Evolutionary conservation across 2,329 filamentous ascomycete species (phyloP).

Genomic region (Cladosporium velox): DNA sequence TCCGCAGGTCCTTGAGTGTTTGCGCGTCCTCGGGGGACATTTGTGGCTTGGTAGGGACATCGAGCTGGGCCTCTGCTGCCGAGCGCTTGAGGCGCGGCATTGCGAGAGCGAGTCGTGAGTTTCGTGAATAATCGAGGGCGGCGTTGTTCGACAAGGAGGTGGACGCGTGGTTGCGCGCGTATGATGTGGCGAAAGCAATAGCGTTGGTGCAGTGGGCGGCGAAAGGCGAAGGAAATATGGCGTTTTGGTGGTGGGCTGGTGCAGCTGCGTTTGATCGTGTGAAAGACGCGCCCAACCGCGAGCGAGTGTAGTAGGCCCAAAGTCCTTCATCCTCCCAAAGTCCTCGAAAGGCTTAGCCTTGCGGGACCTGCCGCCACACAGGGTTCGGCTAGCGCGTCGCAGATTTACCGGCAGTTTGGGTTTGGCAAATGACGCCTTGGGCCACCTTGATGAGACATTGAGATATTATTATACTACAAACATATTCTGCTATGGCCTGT

Average conservation of each 20-base stretch:
- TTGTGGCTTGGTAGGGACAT: slow-evolving; percentile 30
- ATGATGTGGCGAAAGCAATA: not conserved
- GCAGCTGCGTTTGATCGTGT: not conserved
- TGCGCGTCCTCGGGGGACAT: slow-evolving; percentile 36
- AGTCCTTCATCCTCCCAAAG: not conserved
- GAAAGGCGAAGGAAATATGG: not conserved
- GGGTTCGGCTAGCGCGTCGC: not conserved
- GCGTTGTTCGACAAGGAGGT: not conserved
- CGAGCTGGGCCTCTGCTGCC: slow-evolving; percentile 55
- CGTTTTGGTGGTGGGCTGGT: not conserved
- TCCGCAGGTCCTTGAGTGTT: slow-evolving; percentile 70
- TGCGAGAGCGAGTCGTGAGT: slow-evolving; percentile 24
- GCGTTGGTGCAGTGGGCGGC: not conserved
- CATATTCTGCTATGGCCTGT: not conserved
- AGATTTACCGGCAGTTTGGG: not conserved
- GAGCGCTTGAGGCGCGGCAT: slow-evolving; percentile 60
- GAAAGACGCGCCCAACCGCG: not conserved
- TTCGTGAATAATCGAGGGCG: not conserved
- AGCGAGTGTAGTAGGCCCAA: not conserved
- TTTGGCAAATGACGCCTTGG: not conserved
- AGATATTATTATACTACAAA: not conserved
- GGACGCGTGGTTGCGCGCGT: not conserved
- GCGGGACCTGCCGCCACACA: not conserved
- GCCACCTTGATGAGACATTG: not conserved
- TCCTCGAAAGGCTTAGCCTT: not conserved